Evolutionary conservation across 257 asterid genomes (phyloP), one percentile per base, ranked within the genome.

Genomic region (Plectranthus barbatus): DNA sequence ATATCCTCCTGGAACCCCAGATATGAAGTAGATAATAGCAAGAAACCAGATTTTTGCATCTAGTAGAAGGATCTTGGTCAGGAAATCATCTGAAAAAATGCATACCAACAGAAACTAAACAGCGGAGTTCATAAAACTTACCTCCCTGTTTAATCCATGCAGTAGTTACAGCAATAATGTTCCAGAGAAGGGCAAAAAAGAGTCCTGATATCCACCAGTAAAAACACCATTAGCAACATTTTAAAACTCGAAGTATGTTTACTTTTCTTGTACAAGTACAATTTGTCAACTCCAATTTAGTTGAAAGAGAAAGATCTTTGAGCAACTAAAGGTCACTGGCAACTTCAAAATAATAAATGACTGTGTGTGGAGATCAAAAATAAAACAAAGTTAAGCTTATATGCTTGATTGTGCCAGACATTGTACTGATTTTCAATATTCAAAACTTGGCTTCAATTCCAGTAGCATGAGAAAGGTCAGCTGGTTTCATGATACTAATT

Each of bases 1-100:
- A 63, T 93, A 93, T 62, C 90, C 96, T 62, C 97, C 97, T 10
- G 99, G 99, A 72, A 93, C 95, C 47, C 92, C 99, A 26, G 97
- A 53, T 72, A 93, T 81, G 79, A 93, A 87, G 91, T 90, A 93
- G 79, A 90, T 93, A 59, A 93, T 75, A 3, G 97, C 84, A 75
- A 93, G 94, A 79, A 93, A 85, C 97, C 99, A 90, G 74, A 90
- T 76, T 62, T 66, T 71, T 60, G 80, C 56, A 65, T 76, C 87
- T 81, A 45, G 49, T 5, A 56, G 44, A 69, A 31, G 56, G 39
- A 69, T 71, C 76, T 51, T 57, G 41, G 74, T 70, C 55, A 71
- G 74, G 41, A 15, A 46, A 55, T 14, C 50, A 63, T 42, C 14
- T 11, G 33, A n/a, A 42, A 13, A 68, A 31, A 45, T 33, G 48